Base-by-base conservation (phyloP, 2,329 filamentous ascomycete genomes). In the Diaporthe amygdali region DNA sequence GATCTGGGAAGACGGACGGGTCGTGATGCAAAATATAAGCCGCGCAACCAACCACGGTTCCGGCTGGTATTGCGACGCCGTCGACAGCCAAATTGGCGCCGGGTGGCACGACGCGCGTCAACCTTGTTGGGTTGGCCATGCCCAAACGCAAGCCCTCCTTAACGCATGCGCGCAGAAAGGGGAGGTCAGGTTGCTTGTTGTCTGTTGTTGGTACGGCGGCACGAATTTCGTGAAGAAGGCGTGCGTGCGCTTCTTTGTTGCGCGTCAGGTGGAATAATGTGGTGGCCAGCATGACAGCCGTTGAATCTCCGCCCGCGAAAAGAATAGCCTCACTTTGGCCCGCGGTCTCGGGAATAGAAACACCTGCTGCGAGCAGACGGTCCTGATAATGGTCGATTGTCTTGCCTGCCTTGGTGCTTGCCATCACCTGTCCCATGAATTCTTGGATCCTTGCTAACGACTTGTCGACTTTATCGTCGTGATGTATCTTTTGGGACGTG, bases 21-120 rank as follows among this genome's bases (percentile, higher is more conserved):
- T 77, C 69, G 41, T 76, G 74, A 47, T 77, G 75, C 73, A 93
- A 87, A 1, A 90, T 85, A 80, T 92, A 93, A 76, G 91, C 88
- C 14, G 91, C 88, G 4, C 88, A 89, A 54, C 91, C 91, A 64
- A 92, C 87, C 66, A 92, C 85, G 27, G 85, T 89, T 56, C 91
- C 91, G 2, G 82, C 86, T 1, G 88, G 89, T 15, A 92, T 78
- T 47, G 74, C 73, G 52, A 86, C 79, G 74, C 86, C 88, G 76
- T 89, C 86, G 73, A 91, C 82, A 15, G 81, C n/a, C 52, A 66
- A 17, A 20, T 54, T 39, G 1, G 46, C 12, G 7, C 51, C 52
- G 1, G 27, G 32, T 4, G 68, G 68, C 17, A 72, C 68, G 1
- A 70, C n/a, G 0, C 75, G 72, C 5, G 75, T 73, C 30, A 75